Evolutionary conservation across 768 basidiomycete species (phyloP), one percentile per base, ranked within the genome.

Genomic region (Termitomyces sp.): DNA sequence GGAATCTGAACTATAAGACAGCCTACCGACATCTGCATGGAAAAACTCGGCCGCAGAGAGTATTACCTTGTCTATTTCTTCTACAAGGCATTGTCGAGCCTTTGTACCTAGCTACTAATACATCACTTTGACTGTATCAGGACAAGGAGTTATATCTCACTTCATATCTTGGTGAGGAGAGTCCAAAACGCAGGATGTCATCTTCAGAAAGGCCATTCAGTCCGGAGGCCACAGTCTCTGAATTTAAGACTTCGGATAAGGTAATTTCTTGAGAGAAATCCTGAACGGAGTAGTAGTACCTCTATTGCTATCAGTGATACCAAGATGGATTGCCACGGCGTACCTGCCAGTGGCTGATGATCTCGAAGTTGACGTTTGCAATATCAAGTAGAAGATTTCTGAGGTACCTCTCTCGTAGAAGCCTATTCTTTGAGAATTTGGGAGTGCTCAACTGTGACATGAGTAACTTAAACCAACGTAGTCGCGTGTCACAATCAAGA

Each of bases 61-160:
- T 22, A 68, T 52, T 13, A 51, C 59, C n/a, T 46, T 55, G 10
- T 61, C 63, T n/a, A 66, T n/a, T 32, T 61, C 53, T 15, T 70
- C 63, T 48, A 55, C 49, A 5, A 65, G 56, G 20, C 64, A 36
- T 39, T 45, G 56, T 46, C 56, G 57, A 15, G 57, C 44, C 29
- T 27, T 27, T n/a, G 54, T 46, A 2, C 52, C 50, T 36, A 56
- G 32, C 59, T 60, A 45, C 22, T 20, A 40, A 25, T 25, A 44
- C 39, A 20, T 23, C n/a, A 23, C 27, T 49, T 38, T 27, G 25
- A 50, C 22, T 10, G 31, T 16, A 15, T 20, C 39, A 33, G 11
- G 15, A 32, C 22, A 36, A 31, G 15, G n/a, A 16, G n/a, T 7
- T 48, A n/a, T 9, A 9, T 39, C 56, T 25, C 33, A 60, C 55